Percentiles rank a stretch among this genome's conserved stretches.
phyloP scores from a whole-genome alignment of 305 asterid genomes.

The Andrographis paniculata region DNA sequence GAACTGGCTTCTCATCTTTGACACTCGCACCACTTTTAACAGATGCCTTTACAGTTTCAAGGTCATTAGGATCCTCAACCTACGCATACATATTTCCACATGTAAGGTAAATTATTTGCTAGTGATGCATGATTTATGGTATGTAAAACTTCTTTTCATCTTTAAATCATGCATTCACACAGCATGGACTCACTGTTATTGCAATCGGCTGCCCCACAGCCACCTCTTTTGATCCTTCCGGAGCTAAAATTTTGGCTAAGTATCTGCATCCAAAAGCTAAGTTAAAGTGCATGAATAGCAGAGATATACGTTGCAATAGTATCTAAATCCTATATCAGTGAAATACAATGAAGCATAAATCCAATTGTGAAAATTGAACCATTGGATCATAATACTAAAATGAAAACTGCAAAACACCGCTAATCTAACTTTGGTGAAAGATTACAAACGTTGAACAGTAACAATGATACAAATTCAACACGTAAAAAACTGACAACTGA shows the following conservation, averaged over 20 bases:
- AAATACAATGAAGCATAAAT: no score
- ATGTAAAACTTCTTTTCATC: conserved; percentile 11
- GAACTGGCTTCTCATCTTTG: conserved; percentile 44
- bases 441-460: no score
- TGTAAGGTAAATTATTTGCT: conserved; percentile 14
- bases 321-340: conserved; percentile 5
- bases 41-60: conserved; percentile 67
- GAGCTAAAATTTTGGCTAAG: conserved; percentile 86
- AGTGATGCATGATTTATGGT: conserved; percentile 9
- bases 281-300: conserved; percentile 8
- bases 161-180: conserved; percentile 9
- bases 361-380: background rate
- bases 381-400: background rate
- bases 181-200: conserved; percentile 61
- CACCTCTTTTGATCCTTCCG: conserved; percentile 92
- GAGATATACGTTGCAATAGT: conserved; percentile 9
- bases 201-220: conserved; percentile 93
- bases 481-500: no score
- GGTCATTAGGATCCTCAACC: conserved; percentile 91
- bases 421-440: no score
- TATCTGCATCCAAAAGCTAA: conserved; percentile 42
- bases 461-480: no score
- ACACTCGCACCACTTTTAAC: conserved; percentile 29
- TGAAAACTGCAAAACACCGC: no score
- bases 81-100: conserved; percentile 28